Percentiles rank a stretch among this genome's conserved stretches.
Evolutionary conservation across 345 rosid species (phyloP).

Genomic region (Populus deltoides): DNA sequence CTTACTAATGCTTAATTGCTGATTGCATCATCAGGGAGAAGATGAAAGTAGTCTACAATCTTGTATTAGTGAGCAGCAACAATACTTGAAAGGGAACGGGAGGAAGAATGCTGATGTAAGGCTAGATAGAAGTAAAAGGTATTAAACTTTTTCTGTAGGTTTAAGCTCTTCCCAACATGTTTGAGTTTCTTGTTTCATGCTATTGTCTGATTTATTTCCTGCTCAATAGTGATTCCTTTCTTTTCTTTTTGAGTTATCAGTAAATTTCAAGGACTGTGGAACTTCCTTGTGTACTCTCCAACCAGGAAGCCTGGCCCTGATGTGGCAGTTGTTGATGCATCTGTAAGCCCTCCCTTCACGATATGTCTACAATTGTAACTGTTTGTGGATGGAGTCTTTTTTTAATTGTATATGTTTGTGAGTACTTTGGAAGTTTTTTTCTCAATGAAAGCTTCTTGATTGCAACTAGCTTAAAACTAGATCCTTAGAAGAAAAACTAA

Average conservation of each 20-base stretch:
- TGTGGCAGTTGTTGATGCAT: constrained; percentile 27
- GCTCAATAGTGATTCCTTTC: neutral
- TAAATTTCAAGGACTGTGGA: constrained; percentile 62
- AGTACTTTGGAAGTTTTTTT: neutral
- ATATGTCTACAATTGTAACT: constrained; percentile 19
- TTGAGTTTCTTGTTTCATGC: constrained; percentile 5
- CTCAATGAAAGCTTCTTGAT: neutral
- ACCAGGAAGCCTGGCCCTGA: constrained; percentile 39
- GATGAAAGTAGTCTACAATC: constrained; percentile 44
- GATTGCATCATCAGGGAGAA: constrained; percentile 51
- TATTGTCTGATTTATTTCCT: constrained; percentile 14
- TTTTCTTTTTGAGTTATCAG: constrained; percentile 27
- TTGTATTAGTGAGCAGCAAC: constrained; percentile 42
- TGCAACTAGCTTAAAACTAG: neutral
- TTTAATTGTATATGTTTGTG: neutral
- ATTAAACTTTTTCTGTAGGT: constrained; percentile 15
- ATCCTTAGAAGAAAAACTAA: neutral
- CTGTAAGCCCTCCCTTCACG: constrained; percentile 29
- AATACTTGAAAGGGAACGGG: constrained; percentile 41
- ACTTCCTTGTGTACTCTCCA: constrained; percentile 42
- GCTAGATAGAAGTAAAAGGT: constrained; percentile 55
- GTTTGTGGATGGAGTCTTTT: constrained; percentile 8
- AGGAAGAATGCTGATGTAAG: constrained; percentile 27
- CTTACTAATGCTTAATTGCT: constrained; percentile 14
- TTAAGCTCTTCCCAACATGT: constrained; percentile 7